A percentile compares a stretch with the other conserved stretches of the same genome.
phyloP scores from a whole-genome alignment of 192 early-diverging fungal species.

The Backusella tuberculispora region DNA sequence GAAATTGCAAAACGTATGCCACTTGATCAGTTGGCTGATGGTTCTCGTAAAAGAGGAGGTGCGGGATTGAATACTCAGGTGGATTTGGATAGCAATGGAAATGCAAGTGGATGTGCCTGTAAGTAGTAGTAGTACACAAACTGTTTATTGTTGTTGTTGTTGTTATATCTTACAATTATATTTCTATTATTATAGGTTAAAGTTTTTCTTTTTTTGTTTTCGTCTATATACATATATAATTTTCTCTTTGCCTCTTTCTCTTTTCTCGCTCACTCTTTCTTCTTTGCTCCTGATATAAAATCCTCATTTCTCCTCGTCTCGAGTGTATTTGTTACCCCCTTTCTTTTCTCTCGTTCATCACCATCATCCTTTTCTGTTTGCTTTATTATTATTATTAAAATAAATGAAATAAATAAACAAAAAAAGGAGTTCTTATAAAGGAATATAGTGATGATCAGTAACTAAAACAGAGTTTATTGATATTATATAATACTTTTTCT shows the following conservation, averaged over 20 bases:
- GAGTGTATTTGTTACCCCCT: neutral
- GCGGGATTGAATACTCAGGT: conserved; percentile 49
- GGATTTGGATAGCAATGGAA: conserved; percentile 43
- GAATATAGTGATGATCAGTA: too few species aligned
- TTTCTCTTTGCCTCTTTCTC: too few species aligned
- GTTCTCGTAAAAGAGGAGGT: conserved; percentile 50
- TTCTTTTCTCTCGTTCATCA: conserved; percentile 1
- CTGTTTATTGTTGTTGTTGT: neutral
- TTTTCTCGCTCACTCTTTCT: neutral
- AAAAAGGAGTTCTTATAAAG: neutral
- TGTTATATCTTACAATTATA: neutral
- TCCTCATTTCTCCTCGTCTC: neutral
- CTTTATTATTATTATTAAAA: too few species aligned
- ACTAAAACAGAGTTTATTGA: too few species aligned
- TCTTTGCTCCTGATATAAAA: neutral
- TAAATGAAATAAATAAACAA: neutral
- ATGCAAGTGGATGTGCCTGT: conserved; percentile 44
- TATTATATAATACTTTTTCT: too few species aligned
- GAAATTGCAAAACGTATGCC: conserved; percentile 74
- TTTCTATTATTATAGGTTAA: conserved; percentile 3
- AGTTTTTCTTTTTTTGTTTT: neutral
- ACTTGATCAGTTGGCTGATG: conserved; percentile 60
- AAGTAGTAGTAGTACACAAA: conserved; percentile 17
- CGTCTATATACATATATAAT: too few species aligned
- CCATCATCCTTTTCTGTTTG: neutral